Evolutionary conservation across 2,329 filamentous ascomycete genomes (phyloP), one percentile per base, ranked within the genome.

Genomic region (Aspergillus nomiae): DNA sequence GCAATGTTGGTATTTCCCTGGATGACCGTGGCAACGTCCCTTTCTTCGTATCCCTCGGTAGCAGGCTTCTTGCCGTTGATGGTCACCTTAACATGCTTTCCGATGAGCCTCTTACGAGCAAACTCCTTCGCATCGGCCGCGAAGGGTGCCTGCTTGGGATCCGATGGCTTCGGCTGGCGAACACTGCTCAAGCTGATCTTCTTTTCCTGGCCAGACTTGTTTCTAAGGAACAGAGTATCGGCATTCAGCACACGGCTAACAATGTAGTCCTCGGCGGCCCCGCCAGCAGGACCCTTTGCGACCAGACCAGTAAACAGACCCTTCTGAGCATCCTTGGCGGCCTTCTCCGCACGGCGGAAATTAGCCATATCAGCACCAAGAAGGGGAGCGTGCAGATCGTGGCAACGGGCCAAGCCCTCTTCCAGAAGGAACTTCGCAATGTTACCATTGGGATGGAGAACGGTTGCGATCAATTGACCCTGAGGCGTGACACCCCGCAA

Each of bases 71-170:
- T 92, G 62, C 95, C 95, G 75, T 99, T 94, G 63, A 97, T 88
- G 59, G 87, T 90, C 61, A 97, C 88, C 77, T 90, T 92, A 68
- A 98, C 92, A 69, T 97, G 92, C 84, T 99, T 99, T 65, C 94
- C 95, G 73, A 99, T 99, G 36, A 97, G 79, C 77, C 90, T 92
- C 84, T 97, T 97, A 60, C 95, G 89, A 67, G 98, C 78, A 75
- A 94, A 98, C 76, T 99, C 95, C 83, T 99, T 99, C 36, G 95
- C 94, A 75, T 97, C 94, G 14, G 95, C 91, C 69, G 89, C 87
- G 83, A 94, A 99, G 0, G 93, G 92, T 46, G 92, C 86, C 78
- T 98, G 94, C 62, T 92, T 90, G 24, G 92, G 87, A 76, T 98
- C 94, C 55, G 89, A 90, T 3, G 91, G 87, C 74, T 96, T 94